A percentile compares a stretch with the other conserved stretches of the same genome.
Evolutionary conservation across 73 alveolate genomes (phyloP).

Genomic region (Tetrahymena thermophila): DNA sequence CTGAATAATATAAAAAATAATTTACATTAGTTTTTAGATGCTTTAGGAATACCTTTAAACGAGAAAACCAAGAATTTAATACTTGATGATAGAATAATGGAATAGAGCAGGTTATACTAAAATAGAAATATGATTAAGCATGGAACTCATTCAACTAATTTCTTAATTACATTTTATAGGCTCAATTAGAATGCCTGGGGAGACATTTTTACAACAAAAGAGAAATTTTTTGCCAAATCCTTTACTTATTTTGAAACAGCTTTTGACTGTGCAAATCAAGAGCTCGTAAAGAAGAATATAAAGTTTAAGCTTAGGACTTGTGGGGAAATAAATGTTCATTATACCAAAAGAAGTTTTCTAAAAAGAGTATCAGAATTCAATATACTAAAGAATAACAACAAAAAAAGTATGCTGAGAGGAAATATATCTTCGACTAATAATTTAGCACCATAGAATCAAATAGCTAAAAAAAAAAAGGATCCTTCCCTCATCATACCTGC

Average conservation of each 20-base stretch:
- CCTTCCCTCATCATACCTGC: not conserved
- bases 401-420: not conserved
- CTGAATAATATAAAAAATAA: not conserved
- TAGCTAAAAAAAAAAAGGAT: not conserved
- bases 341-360: not conserved
- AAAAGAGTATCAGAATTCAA: not conserved
- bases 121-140: not conserved
- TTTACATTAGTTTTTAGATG: not conserved
- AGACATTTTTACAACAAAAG: not conserved
- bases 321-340: not conserved
- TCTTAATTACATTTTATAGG: not conserved
- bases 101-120: not conserved
- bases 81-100: not conserved
- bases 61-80: not conserved
- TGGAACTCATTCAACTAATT: not conserved
- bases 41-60: not conserved
- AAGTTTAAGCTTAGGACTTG: not conserved
- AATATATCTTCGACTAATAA: not conserved
- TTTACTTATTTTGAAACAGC: not conserved
- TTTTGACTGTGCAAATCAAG: not conserved
- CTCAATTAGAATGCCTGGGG: not conserved
- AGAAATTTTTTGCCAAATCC: not conserved
- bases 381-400: not conserved
- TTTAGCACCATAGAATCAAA: not conserved
- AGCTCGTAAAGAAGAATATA: not conserved